phyloP scores from a whole-genome alignment of 2,329 filamentous ascomycete species.

The Cladophialophora bantiana region DNA sequence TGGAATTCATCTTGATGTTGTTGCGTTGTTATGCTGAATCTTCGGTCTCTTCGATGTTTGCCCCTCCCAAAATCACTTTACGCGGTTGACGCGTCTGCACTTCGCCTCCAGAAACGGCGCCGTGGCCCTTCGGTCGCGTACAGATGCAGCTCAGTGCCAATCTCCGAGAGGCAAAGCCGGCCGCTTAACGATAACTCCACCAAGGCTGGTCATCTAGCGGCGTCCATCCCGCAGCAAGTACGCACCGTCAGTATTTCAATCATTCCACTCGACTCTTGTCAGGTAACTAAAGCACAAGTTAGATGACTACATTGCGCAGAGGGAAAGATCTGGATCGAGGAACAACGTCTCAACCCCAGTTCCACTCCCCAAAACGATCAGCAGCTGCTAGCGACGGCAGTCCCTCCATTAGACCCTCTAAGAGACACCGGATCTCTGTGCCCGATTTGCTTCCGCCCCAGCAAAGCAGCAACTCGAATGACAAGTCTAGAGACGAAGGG shows the following conservation, averaged over 20 bases:
- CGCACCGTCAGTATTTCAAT: conserved; percentile 26
- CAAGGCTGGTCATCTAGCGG: conserved; percentile 8
- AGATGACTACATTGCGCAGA: conserved; percentile 39
- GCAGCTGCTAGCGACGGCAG: conserved; percentile 22
- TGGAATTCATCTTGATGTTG: conserved; percentile 47
- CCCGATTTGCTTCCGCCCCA: conserved; percentile 34
- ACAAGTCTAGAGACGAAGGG: conserved; percentile 12
- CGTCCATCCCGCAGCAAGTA: conserved; percentile 14
- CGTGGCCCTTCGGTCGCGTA: background rate
- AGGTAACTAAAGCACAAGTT: conserved; percentile 21
- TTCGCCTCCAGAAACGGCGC: conserved; percentile 6
- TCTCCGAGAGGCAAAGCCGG: background rate
- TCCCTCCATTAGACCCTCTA: conserved; percentile 27
- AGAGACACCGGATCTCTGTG: conserved; percentile 36
- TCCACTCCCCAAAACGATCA: conserved; percentile 25
- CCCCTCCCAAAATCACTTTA: conserved; percentile 2
- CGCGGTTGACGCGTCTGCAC: conserved; percentile 4
- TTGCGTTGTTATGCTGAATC: background rate
- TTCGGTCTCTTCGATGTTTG: background rate
- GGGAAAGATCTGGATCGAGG: conserved; percentile 34
- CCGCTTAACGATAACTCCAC: background rate
- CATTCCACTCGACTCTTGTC: conserved; percentile 12
- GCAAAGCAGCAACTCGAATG: conserved; percentile 29
- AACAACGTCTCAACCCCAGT: conserved; percentile 24
- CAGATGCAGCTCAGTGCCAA: background rate